Conservation (phyloP, 108 stramenopile genomes). For the Hondaea fermentalgiana region DNA sequence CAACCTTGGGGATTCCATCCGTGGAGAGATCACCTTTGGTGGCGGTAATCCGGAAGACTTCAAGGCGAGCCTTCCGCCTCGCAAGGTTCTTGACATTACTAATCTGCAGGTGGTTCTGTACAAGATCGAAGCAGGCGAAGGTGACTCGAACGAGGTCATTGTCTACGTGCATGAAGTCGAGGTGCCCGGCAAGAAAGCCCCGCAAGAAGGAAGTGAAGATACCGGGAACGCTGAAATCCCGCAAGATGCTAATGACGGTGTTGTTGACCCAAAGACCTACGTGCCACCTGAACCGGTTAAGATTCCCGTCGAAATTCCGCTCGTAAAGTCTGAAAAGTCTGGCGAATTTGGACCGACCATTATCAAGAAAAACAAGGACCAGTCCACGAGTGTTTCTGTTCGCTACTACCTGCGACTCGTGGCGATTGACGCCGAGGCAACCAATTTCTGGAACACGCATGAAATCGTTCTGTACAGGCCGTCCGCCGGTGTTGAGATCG, state of each 20-base stretch:
- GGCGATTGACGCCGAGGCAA: background rate
- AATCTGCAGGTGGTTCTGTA: background rate
- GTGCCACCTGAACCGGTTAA: background rate
- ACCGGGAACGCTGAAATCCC: background rate
- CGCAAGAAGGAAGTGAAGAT: background rate
- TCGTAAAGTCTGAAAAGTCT: background rate
- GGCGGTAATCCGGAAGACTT: background rate
- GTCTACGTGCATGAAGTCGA: background rate
- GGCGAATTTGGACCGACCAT: background rate
- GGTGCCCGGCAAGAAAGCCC: background rate
- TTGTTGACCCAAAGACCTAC: background rate
- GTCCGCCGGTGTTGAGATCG: background rate
- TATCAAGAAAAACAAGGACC: background rate
- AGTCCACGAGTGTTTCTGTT: background rate
- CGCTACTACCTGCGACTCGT: background rate
- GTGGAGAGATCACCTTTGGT: background rate
- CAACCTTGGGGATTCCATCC: background rate
- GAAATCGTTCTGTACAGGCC: background rate
- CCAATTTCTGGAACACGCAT: background rate
- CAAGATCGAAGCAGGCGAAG: background rate
- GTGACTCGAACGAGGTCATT: background rate
- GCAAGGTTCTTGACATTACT: background rate
- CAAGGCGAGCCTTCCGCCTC: background rate
- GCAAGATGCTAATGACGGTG: background rate
- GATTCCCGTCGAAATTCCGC: background rate